Percentiles rank a stretch among this genome's conserved stretches.
Conservation (phyloP, 805 yeast genomes). For the Yarrowia yakushimensis region DNA sequence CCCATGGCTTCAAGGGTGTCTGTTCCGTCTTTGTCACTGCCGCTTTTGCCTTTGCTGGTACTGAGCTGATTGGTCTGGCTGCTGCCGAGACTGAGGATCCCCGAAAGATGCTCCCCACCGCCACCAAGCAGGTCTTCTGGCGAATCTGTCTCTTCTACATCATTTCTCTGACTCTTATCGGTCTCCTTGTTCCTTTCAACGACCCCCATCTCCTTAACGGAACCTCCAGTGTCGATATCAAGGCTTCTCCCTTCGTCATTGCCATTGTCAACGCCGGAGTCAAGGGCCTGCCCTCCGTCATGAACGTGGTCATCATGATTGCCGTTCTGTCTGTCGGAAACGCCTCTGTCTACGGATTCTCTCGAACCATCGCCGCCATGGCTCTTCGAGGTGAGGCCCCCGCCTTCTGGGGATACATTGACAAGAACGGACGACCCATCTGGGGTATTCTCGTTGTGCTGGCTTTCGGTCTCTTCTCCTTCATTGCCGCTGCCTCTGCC, state of each 20-base stretch:
- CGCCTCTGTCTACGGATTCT: slow-evolving; percentile 65
- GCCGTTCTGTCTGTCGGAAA: slow-evolving; percentile 71
- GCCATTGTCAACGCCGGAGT: slow-evolving; percentile 65
- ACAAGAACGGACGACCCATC: slow-evolving; percentile 65
- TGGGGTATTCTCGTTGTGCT: slow-evolving; percentile 52
- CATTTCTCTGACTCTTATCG: slow-evolving; percentile 48
- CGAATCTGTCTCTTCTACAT: slow-evolving; percentile 64
- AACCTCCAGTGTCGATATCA: slow-evolving; percentile 52
- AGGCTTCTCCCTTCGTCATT: slow-evolving; percentile 76
- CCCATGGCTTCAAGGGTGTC: slow-evolving; percentile 59
- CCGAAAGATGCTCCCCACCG: slow-evolving; percentile 57
- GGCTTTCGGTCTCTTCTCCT: slow-evolving; percentile 53
- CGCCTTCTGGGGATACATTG: slow-evolving; percentile 54
- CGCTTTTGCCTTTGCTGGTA: slow-evolving; percentile 63
- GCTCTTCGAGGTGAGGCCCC: slow-evolving; percentile 66
- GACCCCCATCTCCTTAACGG: slow-evolving; percentile 45
- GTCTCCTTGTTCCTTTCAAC: slow-evolving; percentile 61
- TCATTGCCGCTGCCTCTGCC: slow-evolving; percentile 53
- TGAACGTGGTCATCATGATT: slow-evolving; percentile 65
- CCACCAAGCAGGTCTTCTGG: slow-evolving; percentile 74
- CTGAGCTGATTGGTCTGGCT: slow-evolving; percentile 62
- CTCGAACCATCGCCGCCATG: slow-evolving; percentile 62
- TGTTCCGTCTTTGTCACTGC: slow-evolving; percentile 63
- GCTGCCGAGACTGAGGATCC: slow-evolving; percentile 69
- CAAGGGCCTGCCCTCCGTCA: slow-evolving; percentile 57